These are phyloP conservation scores for Colletotrichum siamense DNA, from an alignment of 2,329 filamentous ascomycete species.

Conservation along the genomic window DNA sequence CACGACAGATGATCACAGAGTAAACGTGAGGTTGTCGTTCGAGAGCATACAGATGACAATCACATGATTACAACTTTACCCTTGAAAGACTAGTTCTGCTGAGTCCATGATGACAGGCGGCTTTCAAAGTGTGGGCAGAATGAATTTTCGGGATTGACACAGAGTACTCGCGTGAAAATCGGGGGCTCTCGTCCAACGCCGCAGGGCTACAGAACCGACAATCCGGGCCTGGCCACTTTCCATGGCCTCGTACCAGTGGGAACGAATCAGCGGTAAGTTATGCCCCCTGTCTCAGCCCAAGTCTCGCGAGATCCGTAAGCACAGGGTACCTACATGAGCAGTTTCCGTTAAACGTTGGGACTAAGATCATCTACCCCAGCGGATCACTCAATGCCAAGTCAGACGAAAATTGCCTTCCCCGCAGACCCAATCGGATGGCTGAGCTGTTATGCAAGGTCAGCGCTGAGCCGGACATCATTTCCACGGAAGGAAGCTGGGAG, in stretches of 20 bases:
- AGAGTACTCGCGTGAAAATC: not conserved
- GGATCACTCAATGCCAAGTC: not conserved
- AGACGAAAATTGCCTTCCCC: not conserved
- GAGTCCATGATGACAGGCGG: not conserved
- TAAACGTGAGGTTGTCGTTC: no score
- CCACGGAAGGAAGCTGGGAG: not conserved
- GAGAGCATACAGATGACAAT: no score
- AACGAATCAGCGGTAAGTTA: not conserved
- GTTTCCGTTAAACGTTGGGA: not conserved
- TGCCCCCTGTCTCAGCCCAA: not conserved
- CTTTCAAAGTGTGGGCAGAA: not conserved
- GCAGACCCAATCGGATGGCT: not conserved
- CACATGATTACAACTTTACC: not conserved
- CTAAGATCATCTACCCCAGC: not conserved
- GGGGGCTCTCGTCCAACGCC: not conserved
- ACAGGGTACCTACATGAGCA: not conserved
- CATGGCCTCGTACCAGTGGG: not conserved
- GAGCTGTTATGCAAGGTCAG: not conserved
- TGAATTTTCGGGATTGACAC: not conserved
- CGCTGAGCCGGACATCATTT: not conserved
- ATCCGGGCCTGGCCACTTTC: not conserved
- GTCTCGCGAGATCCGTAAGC: not conserved
- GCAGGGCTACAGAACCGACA: not conserved
- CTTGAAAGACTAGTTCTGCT: not conserved
- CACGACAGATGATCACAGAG: no score